These are phyloP conservation scores for Moniliophthora roreri DNA, from an alignment of 1,284 basidiomycete species.

Conservation along the genomic window DNA sequence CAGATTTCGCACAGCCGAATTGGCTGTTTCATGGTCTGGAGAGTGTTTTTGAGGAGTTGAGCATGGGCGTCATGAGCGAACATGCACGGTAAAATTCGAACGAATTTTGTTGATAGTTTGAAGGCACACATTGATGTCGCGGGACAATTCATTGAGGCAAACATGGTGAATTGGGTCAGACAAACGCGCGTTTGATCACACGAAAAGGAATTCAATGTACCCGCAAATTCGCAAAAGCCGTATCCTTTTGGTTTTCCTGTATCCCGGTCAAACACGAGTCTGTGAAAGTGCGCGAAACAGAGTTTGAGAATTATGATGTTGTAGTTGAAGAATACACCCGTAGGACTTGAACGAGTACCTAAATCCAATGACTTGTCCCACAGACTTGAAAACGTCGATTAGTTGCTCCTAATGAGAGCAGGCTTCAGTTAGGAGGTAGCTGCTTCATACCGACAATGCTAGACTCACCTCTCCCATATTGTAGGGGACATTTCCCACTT, in stretches of 20 bases:
- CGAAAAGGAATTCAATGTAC: conserved; percentile 54
- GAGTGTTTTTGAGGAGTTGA: not conserved
- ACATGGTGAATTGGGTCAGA: conserved; percentile 34
- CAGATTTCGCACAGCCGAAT: conserved; percentile 83
- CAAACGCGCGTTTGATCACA: conserved; percentile 24
- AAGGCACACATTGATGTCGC: not conserved
- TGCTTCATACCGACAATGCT: no score
- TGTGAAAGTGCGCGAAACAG: conserved; percentile 28
- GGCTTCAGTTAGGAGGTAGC: no score
- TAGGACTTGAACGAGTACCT: conserved; percentile 44
- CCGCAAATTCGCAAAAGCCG: conserved; percentile 96
- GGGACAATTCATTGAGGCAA: conserved; percentile 12
- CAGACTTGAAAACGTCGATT: conserved; percentile 83
- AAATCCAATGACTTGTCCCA: conserved; percentile 86
- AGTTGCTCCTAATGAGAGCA: conserved; percentile 58
- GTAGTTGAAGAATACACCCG: not conserved
- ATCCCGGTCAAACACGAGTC: conserved; percentile 93
- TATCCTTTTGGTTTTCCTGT: conserved; percentile 97
- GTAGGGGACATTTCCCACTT: conserved; percentile 86
- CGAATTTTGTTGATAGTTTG: conserved; percentile 7
- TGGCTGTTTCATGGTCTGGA: conserved; percentile 86
- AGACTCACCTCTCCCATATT: conserved; percentile 73
- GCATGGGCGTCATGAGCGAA: not conserved
- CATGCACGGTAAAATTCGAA: not conserved
- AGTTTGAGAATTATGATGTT: conserved; percentile 7